A percentile compares a stretch with the other conserved stretches of the same genome.
Conservation (phyloP, 2,329 filamentous ascomycete species). For the Phialocephala sp. region DNA sequence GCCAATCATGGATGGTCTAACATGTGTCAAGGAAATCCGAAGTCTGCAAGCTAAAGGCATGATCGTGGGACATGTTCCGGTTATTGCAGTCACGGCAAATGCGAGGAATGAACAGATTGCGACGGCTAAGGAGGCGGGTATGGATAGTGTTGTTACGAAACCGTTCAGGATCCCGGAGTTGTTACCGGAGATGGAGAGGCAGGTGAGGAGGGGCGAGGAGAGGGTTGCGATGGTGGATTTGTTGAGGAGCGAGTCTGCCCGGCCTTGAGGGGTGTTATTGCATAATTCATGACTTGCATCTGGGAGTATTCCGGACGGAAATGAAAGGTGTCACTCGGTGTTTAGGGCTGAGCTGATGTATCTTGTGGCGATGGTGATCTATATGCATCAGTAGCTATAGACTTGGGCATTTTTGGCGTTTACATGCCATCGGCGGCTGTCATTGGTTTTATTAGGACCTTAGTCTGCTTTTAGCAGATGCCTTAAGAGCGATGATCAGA, state of each 20-base stretch:
- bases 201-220: constrained; percentile 13
- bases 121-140: constrained; percentile 34
- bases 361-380: no score
- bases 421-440: background rate
- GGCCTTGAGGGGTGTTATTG: background rate
- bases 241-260: background rate
- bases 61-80: constrained; percentile 50
- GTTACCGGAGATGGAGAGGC: constrained; percentile 60
- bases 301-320: background rate
- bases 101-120: constrained; percentile 38
- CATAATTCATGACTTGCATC: background rate
- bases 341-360: background rate
- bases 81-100: constrained; percentile 43
- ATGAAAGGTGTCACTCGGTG: background rate
- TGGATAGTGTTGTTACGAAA: constrained; percentile 72
- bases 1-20: constrained; percentile 74
- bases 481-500: no score
- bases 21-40: constrained; percentile 68
- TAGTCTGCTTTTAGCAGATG: no score
- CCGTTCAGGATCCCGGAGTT: constrained; percentile 70
- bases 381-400: background rate
- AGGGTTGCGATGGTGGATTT: background rate
- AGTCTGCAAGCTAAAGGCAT: constrained; percentile 58
- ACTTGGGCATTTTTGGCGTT: background rate
- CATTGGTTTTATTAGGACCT: background rate